Base-by-base conservation (phyloP, 1,284 basidiomycete genomes). In the Apiotrichum akiyoshidainum region DNA sequence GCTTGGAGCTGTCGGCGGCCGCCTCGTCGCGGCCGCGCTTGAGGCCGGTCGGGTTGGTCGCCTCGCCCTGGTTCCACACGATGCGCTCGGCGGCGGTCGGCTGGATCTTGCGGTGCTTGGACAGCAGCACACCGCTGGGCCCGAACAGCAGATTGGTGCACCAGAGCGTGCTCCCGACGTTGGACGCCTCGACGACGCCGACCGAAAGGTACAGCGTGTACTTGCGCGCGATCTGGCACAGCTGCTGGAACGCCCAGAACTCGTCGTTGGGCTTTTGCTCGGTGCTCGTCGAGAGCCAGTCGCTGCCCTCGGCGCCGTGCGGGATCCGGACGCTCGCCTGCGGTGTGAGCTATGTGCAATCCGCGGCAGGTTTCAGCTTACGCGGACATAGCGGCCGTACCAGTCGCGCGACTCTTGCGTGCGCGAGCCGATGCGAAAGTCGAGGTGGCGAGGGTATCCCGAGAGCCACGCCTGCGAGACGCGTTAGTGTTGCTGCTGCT, bases 41-140 rank as follows among this genome's bases (percentile, higher is more conserved):
- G 35, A 34, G 14, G 21, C 40, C 54, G 1, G 57, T 44, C 40
- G 59, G 46, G 69, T 68, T 77, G 59, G 52, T 69, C 65, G 59
- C 75, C 59, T 71, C 74, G 41, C 80, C 79, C 67, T 83, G 82
- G 2, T 85, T 84, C 88, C 88, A 90, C 16, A 89, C 82, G 6
- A 87, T 72, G 31, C 87, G 78, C 70, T 89, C 88, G 39, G 81
- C 75, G 0, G 81, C 88, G 5, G 88, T 89, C 1, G 87, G 87
- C 71, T 86, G 80, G 31, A 89, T 71, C 73, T 89, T 89, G n/a
- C 87, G 79, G 69, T 88, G 87, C 64, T 86, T 86, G 13, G 80
- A 82, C 13, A 88, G 72, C 41, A 85, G 80, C 10, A 84, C 83
- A n/a, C 82, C 75, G 13, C 67, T 63, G 0, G 86, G 85, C 55